These are phyloP conservation scores for Apiospora arundinis DNA, from an alignment of 2,329 filamentous ascomycete genomes.

Conservation along the genomic window DNA sequence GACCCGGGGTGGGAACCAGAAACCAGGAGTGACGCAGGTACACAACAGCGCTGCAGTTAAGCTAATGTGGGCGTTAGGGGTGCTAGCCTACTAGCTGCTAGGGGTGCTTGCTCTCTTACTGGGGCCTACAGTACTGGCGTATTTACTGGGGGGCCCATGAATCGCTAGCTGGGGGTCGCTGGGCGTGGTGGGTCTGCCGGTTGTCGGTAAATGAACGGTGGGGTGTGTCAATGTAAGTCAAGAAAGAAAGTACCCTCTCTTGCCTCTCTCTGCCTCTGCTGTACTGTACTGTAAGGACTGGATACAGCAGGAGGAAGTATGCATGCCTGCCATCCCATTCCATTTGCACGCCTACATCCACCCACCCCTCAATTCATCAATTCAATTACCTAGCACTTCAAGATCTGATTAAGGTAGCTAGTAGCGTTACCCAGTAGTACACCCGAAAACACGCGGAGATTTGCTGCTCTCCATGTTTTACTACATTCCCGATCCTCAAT, in stretches of 20 bases:
- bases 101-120: too few species aligned
- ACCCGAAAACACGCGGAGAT: neutral
- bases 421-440: neutral
- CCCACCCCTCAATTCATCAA: too few species aligned
- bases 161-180: neutral
- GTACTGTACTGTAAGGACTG: too few species aligned
- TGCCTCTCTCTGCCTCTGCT: too few species aligned
- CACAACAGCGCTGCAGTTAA: neutral
- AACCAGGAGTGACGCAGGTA: conserved; percentile 11
- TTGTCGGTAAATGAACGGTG: conserved; percentile 18
- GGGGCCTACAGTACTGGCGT: too few species aligned
- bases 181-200: neutral
- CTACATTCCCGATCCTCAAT: conserved; percentile 11
- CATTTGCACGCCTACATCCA: too few species aligned
- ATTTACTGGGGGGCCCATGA: neutral
- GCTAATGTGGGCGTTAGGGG: conserved; percentile 16
- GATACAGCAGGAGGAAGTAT: too few species aligned
- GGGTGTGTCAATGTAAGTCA: conserved; percentile 6
- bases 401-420: too few species aligned
- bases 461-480: conserved; percentile 14
- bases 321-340: neutral
- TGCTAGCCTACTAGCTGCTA: too few species aligned
- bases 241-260: neutral
- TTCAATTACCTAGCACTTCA: too few species aligned
- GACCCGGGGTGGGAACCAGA: neutral